phyloP scores from a whole-genome alignment of 1,139 yeast species.

The Kurtzmaniella quercitrusa region DNA sequence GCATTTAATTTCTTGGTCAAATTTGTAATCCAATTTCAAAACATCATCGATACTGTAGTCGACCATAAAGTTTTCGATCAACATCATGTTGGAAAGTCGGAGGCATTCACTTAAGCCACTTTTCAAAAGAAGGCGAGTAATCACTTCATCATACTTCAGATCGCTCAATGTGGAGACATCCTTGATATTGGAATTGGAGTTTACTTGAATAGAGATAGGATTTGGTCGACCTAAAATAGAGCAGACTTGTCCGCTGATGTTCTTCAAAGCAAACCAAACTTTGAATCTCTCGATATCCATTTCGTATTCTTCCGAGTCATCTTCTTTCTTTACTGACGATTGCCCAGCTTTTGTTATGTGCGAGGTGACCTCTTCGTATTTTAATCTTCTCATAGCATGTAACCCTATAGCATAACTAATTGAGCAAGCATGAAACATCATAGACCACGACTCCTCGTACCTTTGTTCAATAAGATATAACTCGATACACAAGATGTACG shows the following conservation, averaged over 20 bases:
- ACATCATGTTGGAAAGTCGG: conserved; percentile 45
- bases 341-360: conserved; percentile 1
- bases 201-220: conserved; percentile 50
- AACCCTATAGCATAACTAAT: conserved; percentile 50
- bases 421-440: conserved; percentile 46
- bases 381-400: conserved; percentile 40
- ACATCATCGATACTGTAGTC: conserved; percentile 40
- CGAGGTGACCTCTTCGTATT: conserved; percentile 16
- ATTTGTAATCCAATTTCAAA: conserved; percentile 34
- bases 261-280: conserved; percentile 49
- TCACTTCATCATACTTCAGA: conserved; percentile 20
- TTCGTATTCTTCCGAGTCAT: conserved; percentile 24
- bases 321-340: conserved; percentile 7
- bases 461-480: conserved; percentile 46
- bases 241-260: conserved; percentile 46
- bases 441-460: conserved; percentile 48
- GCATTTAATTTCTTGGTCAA: conserved; percentile 37
- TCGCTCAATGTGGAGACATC: conserved; percentile 13
- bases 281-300: conserved; percentile 35
- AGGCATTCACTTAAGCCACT: conserved; percentile 49
- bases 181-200: conserved; percentile 27
- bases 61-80: conserved; percentile 50
- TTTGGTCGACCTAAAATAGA: conserved; percentile 54
- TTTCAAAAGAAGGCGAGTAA: conserved; percentile 31
- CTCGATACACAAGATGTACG: conserved; percentile 49